Evolutionary conservation across 768 basidiomycete genomes (phyloP).

Genomic region (Trametes maxima): DNA sequence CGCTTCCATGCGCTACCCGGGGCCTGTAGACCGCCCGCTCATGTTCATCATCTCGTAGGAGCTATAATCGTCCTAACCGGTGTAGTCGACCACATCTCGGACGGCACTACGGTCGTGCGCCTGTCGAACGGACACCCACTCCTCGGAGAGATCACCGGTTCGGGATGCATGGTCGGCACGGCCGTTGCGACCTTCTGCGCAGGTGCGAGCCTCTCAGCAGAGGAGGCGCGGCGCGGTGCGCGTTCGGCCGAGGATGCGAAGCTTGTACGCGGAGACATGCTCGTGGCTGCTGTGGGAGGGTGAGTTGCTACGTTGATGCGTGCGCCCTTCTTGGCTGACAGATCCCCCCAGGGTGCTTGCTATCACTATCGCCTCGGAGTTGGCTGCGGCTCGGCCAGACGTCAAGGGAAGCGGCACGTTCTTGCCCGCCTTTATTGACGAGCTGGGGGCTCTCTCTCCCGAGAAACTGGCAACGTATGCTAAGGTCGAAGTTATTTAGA

Average conservation of each 20-base stretch:
- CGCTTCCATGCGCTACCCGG: constrained; percentile 30
- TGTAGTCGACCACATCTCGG: constrained; percentile 78
- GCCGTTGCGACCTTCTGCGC: constrained; percentile 82
- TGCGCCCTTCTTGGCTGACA: background rate
- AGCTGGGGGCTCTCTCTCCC: constrained; percentile 49
- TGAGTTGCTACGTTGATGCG: constrained; percentile 37
- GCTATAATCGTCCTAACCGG: constrained; percentile 85
- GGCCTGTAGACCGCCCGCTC: too few species aligned
- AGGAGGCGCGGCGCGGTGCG: constrained; percentile 29
- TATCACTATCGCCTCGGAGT: constrained; percentile 62
- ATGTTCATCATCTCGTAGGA: constrained; percentile 43
- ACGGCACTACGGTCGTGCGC: constrained; percentile 70
- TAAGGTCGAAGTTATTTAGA: constrained; percentile 29
- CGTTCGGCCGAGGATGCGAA: constrained; percentile 37
- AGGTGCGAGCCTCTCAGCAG: constrained; percentile 49
- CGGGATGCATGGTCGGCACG: constrained; percentile 84
- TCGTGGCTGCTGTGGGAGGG: constrained; percentile 78
- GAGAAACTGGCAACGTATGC: constrained; percentile 36
- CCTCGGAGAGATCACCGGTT: constrained; percentile 84
- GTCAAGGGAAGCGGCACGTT: constrained; percentile 68
- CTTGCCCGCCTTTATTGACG: constrained; percentile 66
- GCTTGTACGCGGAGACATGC: constrained; percentile 76
- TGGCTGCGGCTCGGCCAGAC: constrained; percentile 51
- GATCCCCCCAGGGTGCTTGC: constrained; percentile 47
- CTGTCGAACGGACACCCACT: constrained; percentile 74